Conservation (phyloP, 306 rosid genomes). For the Bauhinia variegata region DNA sequence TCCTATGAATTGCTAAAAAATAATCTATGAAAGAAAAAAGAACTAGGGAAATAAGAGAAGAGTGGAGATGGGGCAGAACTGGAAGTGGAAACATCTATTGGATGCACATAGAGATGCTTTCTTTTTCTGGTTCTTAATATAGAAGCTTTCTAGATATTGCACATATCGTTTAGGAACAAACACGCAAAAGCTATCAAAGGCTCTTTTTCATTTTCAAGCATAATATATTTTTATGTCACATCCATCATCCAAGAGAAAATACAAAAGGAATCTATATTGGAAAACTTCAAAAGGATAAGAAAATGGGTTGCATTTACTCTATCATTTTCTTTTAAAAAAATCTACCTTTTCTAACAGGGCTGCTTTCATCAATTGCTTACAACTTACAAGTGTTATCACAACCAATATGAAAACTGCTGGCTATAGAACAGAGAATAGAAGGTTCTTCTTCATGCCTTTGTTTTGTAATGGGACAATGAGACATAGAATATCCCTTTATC, state of each 20-base stretch:
- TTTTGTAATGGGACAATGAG: background rate
- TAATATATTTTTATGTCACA: background rate
- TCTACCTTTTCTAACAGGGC: slow-evolving; percentile 8
- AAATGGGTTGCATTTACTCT: background rate
- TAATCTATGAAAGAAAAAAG: no score
- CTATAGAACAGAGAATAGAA: no score
- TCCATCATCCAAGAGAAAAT: background rate
- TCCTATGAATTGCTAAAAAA: no score
- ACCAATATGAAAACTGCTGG: no score
- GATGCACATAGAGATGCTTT: slow-evolving; percentile 2
- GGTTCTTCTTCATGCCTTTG: no score
- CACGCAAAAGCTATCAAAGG: no score
- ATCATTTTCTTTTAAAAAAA: slow-evolving; percentile 11
- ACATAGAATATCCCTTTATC: background rate
- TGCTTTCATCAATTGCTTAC: background rate
- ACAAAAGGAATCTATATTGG: background rate
- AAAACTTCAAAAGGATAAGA: no score
- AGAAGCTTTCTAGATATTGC: no score
- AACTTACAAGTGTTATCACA: background rate
- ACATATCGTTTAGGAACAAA: no score
- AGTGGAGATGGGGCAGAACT: background rate
- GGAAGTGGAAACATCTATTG: slow-evolving; percentile 10
- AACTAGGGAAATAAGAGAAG: background rate
- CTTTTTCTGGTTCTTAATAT: slow-evolving; percentile 24
- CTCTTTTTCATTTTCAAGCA: no score